Evolutionary conservation across 148 eudicot species (phyloP).

Genomic region (Rhododendron ferrugineum): DNA sequence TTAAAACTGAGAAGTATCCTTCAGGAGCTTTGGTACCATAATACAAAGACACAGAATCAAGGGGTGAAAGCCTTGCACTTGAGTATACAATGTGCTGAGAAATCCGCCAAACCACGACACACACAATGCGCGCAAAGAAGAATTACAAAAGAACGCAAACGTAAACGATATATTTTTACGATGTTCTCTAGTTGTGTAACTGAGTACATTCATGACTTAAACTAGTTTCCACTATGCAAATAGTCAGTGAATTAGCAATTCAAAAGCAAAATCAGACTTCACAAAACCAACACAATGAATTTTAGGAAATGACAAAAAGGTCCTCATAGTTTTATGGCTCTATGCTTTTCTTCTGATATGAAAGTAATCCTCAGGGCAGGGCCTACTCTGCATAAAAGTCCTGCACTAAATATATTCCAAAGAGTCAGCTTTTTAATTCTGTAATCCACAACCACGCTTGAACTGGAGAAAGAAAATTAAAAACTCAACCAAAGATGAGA

Average conservation of each 20-base stretch:
- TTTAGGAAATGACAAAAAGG: neutral
- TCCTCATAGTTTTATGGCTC: slow-evolving; percentile 2
- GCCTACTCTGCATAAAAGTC: slow-evolving; percentile 21
- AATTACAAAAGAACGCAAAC: neutral
- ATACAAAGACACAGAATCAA: neutral
- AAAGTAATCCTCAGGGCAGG: slow-evolving; percentile 17
- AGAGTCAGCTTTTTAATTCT: slow-evolving; percentile 17
- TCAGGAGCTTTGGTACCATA: neutral
- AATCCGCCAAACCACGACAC: neutral
- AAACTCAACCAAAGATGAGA: slow-evolving; percentile 14
- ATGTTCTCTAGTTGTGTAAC: neutral
- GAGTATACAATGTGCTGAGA: neutral
- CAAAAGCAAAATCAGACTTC: neutral
- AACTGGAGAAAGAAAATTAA: slow-evolving; percentile 11
- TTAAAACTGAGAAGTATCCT: neutral
- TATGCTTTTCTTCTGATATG: slow-evolving; percentile 9
- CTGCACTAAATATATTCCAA: slow-evolving; percentile 12
- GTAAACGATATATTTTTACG: too few relatives aligned
- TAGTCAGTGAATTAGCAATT: too few relatives aligned
- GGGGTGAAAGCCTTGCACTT: neutral
- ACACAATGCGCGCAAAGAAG: neutral
- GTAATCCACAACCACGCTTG: slow-evolving; percentile 18
- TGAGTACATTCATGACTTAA: neutral
- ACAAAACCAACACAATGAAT: neutral
- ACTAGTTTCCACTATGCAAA: neutral